Base-by-base conservation (phyloP, 352 stramenopile species). In the Phytophthora lateralis region DNA sequence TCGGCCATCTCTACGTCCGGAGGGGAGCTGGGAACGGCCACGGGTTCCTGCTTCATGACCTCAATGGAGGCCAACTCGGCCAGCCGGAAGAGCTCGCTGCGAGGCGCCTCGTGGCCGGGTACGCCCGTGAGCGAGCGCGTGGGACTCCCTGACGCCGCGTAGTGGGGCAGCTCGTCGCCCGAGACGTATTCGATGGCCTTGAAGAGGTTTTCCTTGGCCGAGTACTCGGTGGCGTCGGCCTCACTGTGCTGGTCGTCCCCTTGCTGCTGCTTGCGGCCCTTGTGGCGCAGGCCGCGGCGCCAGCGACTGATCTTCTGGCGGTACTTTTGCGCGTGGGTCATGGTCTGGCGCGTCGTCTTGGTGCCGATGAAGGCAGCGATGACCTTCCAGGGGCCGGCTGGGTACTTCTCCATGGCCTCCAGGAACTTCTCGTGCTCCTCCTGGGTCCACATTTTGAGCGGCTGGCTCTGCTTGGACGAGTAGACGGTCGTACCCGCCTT, bases 321-420 rank as follows among this genome's bases (percentile, higher is more conserved):
- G 60, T 93, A 93, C 68, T 93, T 93, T 48, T 93, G 84, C 63
- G 84, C 84, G 58, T 93, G 84, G 29, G 84, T 91, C 84, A 91
- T 91, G 47, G 98, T 98, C 75, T 99, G 97, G 18, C 96, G 92
- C 12, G 94, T 91, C 8, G 88, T 94, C 57, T 92, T 91, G 34
- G 85, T 85, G 49, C 84, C 80, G 53, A 95, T 89, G 55, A 88
- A 89, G 52, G 77, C 74, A 15, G 86, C 86, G 63, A 95, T 95
- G 48, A 87, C 75, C 60, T 91, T 91, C 86, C 86, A 95, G 3
- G 86, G 86, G 0, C 86, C 86, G 1, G 81, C 76, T 14, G 86
- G 86, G 71, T 93, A 95, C 66, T 89, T 91, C 63, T 95, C 84
- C 79, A 95, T 90, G 43, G 84, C 86, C 42, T 91, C 74, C 18